Evolutionary conservation across 2,329 filamentous ascomycete genomes (phyloP).

Genomic region (Colletotrichum brevisporum): DNA sequence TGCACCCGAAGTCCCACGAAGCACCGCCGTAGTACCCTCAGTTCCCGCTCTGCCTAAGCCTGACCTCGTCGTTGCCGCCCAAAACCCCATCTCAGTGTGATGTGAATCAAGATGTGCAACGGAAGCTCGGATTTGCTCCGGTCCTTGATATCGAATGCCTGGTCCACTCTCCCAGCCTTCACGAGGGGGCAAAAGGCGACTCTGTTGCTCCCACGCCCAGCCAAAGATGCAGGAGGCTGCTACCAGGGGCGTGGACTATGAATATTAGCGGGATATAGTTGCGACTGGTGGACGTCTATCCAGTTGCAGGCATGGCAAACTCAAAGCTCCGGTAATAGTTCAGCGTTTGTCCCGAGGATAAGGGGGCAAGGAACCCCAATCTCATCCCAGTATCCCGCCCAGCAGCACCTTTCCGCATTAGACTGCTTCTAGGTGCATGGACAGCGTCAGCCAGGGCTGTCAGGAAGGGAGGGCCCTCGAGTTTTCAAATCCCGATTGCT

Average conservation of each 20-base stretch:
- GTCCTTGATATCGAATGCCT: background rate
- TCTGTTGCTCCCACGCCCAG: too few relatives aligned
- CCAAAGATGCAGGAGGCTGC: background rate
- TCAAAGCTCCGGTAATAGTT: background rate
- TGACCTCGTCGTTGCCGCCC: background rate
- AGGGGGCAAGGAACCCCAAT: background rate
- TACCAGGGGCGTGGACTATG: too few relatives aligned
- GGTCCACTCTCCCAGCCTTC: background rate
- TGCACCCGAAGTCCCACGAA: constrained; percentile 28
- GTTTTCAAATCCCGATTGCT: constrained; percentile 5
- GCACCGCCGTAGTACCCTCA: background rate
- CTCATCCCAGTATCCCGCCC: background rate
- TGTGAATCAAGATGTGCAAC: background rate
- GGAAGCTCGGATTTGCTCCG: background rate
- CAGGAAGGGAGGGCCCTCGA: constrained; percentile 10
- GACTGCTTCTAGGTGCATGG: background rate
- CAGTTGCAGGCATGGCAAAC: constrained; percentile 1
- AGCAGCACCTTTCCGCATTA: background rate
- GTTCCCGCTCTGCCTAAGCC: background rate
- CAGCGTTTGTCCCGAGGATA: constrained; percentile 13
- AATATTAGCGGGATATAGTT: background rate
- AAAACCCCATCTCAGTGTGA: background rate
- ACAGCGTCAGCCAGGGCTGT: constrained; percentile 9
- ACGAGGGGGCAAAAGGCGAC: too few relatives aligned
- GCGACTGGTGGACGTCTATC: constrained; percentile 11